These are phyloP conservation scores for Diaporthe citriasiana DNA, from an alignment of 2,329 filamentous ascomycete genomes.

Conservation along the genomic window DNA sequence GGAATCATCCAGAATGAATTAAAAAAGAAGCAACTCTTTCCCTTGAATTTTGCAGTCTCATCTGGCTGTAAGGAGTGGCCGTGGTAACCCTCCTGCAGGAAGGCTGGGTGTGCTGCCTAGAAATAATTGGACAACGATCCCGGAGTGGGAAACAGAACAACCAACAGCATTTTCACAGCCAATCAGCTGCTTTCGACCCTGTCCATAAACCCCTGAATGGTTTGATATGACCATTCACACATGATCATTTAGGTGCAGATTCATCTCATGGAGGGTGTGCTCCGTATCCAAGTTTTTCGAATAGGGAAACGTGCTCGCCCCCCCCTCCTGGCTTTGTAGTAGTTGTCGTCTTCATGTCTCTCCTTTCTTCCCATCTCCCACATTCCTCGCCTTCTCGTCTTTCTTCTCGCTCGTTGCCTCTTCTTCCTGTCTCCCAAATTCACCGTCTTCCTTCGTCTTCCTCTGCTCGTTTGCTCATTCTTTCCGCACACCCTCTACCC, in stretches of 20 bases:
- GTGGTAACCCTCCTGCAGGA: not conserved
- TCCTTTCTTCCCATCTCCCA: too few relatives aligned
- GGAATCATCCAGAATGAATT: not conserved
- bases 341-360: not conserved
- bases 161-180: not conserved
- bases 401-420: too few relatives aligned
- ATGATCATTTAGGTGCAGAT: not conserved
- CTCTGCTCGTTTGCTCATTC: not conserved
- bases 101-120: conserved; percentile 7
- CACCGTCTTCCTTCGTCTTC: not conserved
- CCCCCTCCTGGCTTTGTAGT: not conserved
- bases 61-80: not conserved
- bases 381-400: not conserved
- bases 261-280: not conserved
- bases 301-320: rapidly evolving
- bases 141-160: not conserved
- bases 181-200: not conserved
- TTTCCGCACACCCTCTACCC: not conserved
- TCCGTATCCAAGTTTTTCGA: not conserved
- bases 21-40: not conserved
- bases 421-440: not conserved
- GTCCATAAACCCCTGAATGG: not conserved
- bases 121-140: not conserved
- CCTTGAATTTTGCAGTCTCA: not conserved
- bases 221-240: not conserved